phyloP scores from a whole-genome alignment of 306 rosid genomes.

The Begonia fuchsioides region DNA sequence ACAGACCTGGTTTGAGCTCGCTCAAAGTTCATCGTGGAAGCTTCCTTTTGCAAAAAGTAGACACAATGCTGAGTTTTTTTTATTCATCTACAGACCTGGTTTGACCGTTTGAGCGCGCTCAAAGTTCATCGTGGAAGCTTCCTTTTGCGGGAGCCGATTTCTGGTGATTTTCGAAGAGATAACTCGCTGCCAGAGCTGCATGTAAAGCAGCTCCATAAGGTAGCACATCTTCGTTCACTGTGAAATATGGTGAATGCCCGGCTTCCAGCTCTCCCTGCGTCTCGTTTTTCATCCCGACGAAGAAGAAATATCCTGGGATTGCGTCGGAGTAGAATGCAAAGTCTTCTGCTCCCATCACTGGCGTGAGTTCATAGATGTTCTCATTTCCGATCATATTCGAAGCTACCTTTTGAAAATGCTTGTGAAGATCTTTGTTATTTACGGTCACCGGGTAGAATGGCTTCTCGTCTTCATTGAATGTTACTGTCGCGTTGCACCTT shows the following conservation, averaged over 20 bases:
- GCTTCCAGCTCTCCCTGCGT: constrained; percentile 10
- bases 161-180: too few species aligned
- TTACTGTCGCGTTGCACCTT: constrained; percentile 36
- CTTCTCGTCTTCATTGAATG: constrained; percentile 8
- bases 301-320: constrained; percentile 25
- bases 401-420: constrained; percentile 17
- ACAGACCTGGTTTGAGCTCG: too few species aligned
- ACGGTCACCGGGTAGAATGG: constrained; percentile 20
- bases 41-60: too few species aligned
- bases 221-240: constrained; percentile 29
- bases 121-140: too few species aligned
- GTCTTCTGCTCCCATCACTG: constrained; percentile 31
- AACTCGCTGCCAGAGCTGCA: constrained; percentile 24
- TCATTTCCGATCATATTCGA: constrained; percentile 16
- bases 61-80: too few species aligned
- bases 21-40: too few species aligned
- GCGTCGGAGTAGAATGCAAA: constrained; percentile 27
- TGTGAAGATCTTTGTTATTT: constrained; percentile 23
- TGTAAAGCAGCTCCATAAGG: constrained; percentile 39
- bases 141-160: too few species aligned
- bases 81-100: too few species aligned
- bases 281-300: constrained; percentile 26
- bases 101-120: too few species aligned
- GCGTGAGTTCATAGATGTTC: constrained; percentile 14
- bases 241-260: constrained; percentile 22